Base-by-base conservation (phyloP, 2,329 filamentous ascomycete species). In the Nothomitra cinnamomea region DNA sequence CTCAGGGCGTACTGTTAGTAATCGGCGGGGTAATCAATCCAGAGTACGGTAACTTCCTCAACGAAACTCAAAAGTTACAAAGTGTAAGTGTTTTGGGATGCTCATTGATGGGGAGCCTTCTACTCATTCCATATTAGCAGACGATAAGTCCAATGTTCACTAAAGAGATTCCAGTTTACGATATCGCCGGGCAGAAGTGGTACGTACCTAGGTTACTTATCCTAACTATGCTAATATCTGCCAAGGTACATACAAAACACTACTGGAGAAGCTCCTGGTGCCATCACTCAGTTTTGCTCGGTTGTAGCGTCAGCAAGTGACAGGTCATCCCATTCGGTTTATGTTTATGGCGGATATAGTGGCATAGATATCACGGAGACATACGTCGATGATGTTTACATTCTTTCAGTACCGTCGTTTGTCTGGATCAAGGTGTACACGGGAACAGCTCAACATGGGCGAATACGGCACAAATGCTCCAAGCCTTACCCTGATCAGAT, bases 401-500 rank as follows among this genome's bases (percentile, higher is more conserved):
- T 66, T 12, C 59, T 67, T 5, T 66, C 65, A 2, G 56, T 67
- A 2, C 64, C 65, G 25, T 64, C 64, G 2, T 67, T 67, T 43
- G 59, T 53, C 17, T 67, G 65, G 65, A 57, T 63, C 40, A 64
- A 63, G 38, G 62, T 54, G 2, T 57, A 58, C 45, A 54, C 57
- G 6, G 61, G 63, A 2, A 53, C 51, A 13, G 21, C 15, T 10
- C 19, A 52, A 17, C 57, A 60, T 49, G 64, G 62, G n/a, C 61
- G 64, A 32, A 60, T 60, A 17, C 59, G 60, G 2, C 63, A 69
- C 56, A 58, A 60, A 32, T 69, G 67, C 54, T 56, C 65, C 22
- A 64, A 61, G 52, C 57, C 63, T 1, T 67, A 77, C 61, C 80
- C 81, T 0, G 69, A 75, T 22, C 62, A 69, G 55, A 69, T 70